A percentile compares a stretch with the other conserved stretches of the same genome.
phyloP scores from a whole-genome alignment of 1,284 basidiomycete species.

The Calocybe gambosa region DNA sequence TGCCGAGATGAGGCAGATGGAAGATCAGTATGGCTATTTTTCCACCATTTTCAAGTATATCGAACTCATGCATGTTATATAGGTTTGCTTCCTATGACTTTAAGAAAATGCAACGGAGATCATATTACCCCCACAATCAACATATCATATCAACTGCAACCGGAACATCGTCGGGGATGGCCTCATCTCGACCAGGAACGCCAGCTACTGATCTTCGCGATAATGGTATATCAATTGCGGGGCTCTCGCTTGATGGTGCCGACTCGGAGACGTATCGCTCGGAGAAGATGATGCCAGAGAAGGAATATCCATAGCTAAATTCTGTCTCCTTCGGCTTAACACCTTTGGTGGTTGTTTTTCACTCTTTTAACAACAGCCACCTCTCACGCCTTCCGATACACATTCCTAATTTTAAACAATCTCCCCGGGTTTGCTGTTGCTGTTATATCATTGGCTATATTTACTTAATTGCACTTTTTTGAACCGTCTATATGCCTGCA shows the following conservation, averaged over 20 bases:
- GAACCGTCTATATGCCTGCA: no score
- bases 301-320: conserved; percentile 29
- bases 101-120: conserved; percentile 76
- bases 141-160: conserved; percentile 53
- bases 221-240: conserved; percentile 32
- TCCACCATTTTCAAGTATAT: neutral
- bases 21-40: conserved; percentile 86
- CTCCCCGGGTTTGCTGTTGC: neutral
- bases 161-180: conserved; percentile 43
- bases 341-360: neutral
- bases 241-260: conserved; percentile 29
- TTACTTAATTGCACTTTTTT: neutral
- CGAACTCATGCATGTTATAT: conserved; percentile 1
- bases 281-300: conserved; percentile 31
- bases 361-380: neutral
- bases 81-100: conserved; percentile 83
- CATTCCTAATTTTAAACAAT: neutral
- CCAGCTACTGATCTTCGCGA: conserved; percentile 41
- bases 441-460: neutral
- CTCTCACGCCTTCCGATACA: neutral
- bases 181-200: conserved; percentile 43
- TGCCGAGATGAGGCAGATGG: conserved; percentile 94
- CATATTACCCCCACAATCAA: conserved; percentile 77
- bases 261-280: conserved; percentile 28
- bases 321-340: neutral